Evolutionary conservation across 148 eudicot genomes (phyloP), one percentile per base, ranked within the genome.

Genomic region (Cornus controversa): DNA sequence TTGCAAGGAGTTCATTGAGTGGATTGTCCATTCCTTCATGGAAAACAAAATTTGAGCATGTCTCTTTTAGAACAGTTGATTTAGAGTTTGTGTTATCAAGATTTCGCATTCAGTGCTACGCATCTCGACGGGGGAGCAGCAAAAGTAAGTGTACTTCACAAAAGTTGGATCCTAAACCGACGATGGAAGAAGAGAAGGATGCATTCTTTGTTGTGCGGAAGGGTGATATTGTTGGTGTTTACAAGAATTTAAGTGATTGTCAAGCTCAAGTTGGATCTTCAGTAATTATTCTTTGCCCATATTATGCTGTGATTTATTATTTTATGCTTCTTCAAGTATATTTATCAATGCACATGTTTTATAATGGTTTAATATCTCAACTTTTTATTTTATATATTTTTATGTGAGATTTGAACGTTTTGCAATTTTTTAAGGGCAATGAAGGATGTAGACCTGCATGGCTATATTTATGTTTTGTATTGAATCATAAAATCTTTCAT

Each of bases 221-320:
- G 73, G 94, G 94, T 28, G 94, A 89, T 82, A 18, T 91, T 45
- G 88, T 91, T 78, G 92, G 92, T 74, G 88, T 89, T 75, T 91
- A 89, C 85, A 87, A 83, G 75, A 89, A 69, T 81, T 87, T 91
- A 36, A 86, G 84, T 72, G 94, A 91, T 42, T 89, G 91, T 67
- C 92, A 89, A 77, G 85, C 88, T 78, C 92, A 91, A 89, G 91
- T 86, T 80, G 91, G 92, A 79, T 69, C 86, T 66, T 87, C 92
- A 84, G 94, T 91, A 91, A 69, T 40, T 23, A 53, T 31, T 76
- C n/a, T 60, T 26, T 7, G 4, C 29, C 40, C 73, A 60, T 62
- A 27, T 69, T 71, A 24, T 53, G 27, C 34, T 25, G 37, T 75
- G 29, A 1, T 29, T n/a, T 8, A 69, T 15, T 24, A 47, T 65